phyloP scores from a whole-genome alignment of 2,329 filamentous ascomycete species.

The Fusarium scirpi region DNA sequence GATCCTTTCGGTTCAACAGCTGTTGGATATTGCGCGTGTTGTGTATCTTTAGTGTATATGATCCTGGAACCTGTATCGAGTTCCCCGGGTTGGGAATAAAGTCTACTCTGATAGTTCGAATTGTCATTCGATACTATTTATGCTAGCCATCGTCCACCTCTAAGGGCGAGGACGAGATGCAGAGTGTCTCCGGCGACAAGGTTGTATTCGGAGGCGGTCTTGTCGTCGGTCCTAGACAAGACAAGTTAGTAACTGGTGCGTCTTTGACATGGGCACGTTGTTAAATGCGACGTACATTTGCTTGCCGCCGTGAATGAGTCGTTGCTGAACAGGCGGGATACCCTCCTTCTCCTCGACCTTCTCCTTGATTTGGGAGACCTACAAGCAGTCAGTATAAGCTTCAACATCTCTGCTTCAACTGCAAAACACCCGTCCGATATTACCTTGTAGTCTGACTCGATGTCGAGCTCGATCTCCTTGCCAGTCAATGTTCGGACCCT shows the following conservation, averaged over 20 bases:
- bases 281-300: slow-evolving; percentile 77
- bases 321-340: slow-evolving; percentile 96
- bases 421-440: slow-evolving; percentile 16
- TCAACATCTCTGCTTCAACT: neutral
- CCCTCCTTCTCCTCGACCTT: slow-evolving; percentile 99
- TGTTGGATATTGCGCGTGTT: slow-evolving; percentile 17
- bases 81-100: neutral
- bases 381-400: slow-evolving; percentile 27
- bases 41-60: slow-evolving; percentile 28
- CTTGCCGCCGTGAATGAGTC: slow-evolving; percentile 96
- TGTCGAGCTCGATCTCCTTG: slow-evolving; percentile 98
- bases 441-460: slow-evolving; percentile 94
- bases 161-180: slow-evolving; percentile 93
- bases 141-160: slow-evolving; percentile 71
- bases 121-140: slow-evolving; percentile 22
- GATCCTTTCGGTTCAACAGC: slow-evolving; percentile 14
- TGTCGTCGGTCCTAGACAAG: slow-evolving; percentile 84
- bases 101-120: slow-evolving; percentile 9
- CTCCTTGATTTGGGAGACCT: slow-evolving; percentile 98
- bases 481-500: slow-evolving; percentile 98
- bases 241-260: slow-evolving; percentile 6
- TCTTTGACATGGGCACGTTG: neutral
- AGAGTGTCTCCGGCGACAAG: slow-evolving; percentile 93
- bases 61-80: slow-evolving; percentile 1
- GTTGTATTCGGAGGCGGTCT: slow-evolving; percentile 89